Percentiles rank a stretch among this genome's conserved stretches.
These are phyloP conservation scores for Sugiyamaella floridensis DNA, from an alignment of 805 yeast genomes.

Conservation along the genomic window DNA sequence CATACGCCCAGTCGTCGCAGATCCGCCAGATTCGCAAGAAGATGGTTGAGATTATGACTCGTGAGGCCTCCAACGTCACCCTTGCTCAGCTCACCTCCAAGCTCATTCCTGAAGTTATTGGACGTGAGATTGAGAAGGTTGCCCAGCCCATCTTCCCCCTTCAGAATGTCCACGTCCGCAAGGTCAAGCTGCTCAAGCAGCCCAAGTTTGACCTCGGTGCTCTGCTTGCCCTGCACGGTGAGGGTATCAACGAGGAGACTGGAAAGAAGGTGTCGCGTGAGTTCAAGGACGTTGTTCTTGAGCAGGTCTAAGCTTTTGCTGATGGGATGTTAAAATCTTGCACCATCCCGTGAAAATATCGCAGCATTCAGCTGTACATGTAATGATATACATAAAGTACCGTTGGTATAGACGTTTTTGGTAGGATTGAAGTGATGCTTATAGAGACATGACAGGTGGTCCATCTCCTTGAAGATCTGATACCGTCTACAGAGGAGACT, in stretches of 20 bases:
- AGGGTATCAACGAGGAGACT: constrained; percentile 85
- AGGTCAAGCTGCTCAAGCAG: constrained; percentile 96
- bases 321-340: background rate
- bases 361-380: background rate
- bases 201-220: constrained; percentile 98
- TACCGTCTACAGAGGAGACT: too few species aligned
- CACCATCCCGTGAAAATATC: background rate
- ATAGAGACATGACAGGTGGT: too few species aligned
- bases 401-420: background rate
- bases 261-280: constrained; percentile 94
- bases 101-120: constrained; percentile 97
- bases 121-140: constrained; percentile 96
- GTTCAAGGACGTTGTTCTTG: constrained; percentile 98
- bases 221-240: constrained; percentile 96
- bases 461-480: too few species aligned
- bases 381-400: background rate
- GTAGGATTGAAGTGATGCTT: background rate
- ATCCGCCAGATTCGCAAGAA: constrained; percentile 95
- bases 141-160: constrained; percentile 93
- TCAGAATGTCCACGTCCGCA: constrained; percentile 98
- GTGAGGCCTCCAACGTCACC: constrained; percentile 92
- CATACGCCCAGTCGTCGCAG: constrained; percentile 96
- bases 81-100: constrained; percentile 94
- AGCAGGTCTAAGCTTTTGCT: constrained; percentile 64
- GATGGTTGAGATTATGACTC: constrained; percentile 92